A percentile compares a stretch with the other conserved stretches of the same genome.
Conservation (phyloP, 768 basidiomycete genomes). For the Collybiopsis confluens region DNA sequence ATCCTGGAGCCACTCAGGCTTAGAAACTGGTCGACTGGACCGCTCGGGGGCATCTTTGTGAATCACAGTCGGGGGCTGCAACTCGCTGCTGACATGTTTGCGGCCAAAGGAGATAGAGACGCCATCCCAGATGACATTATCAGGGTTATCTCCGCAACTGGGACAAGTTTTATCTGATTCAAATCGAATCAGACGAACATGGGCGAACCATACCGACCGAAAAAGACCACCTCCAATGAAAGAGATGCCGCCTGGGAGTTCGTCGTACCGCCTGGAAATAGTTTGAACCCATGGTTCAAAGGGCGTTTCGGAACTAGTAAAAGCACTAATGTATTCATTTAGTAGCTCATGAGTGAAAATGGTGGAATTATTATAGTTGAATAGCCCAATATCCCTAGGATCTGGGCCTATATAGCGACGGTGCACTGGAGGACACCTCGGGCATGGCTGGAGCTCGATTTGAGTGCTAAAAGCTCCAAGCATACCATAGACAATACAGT, state of each 20-base stretch:
- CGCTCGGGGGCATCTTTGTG: constrained; percentile 8
- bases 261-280: constrained; percentile 18
- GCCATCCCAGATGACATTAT: constrained; percentile 29
- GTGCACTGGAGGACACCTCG: background rate
- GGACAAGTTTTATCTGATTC: constrained; percentile 22
- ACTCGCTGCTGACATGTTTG: constrained; percentile 19
- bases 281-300: constrained; percentile 24
- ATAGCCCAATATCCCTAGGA: constrained; percentile 19
- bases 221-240: constrained; percentile 23
- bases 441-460: background rate
- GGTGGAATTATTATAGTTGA: constrained; percentile 29
- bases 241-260: constrained; percentile 16
- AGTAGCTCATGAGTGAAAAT: constrained; percentile 29
- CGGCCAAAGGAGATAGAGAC: constrained; percentile 25
- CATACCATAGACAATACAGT: background rate
- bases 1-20: constrained; percentile 12
- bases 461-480: too few species aligned
- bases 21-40: constrained; percentile 1
- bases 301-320: constrained; percentile 30
- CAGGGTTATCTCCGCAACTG: constrained; percentile 22
- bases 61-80: constrained; percentile 22
- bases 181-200: constrained; percentile 18
- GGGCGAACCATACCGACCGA: constrained; percentile 29
- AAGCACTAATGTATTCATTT: constrained; percentile 28
- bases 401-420: constrained; percentile 27